Evolutionary conservation across 176 grass and related monocot species (phyloP), one percentile per base, ranked within the genome.

Genomic region (Cenchrus purpureus): DNA sequence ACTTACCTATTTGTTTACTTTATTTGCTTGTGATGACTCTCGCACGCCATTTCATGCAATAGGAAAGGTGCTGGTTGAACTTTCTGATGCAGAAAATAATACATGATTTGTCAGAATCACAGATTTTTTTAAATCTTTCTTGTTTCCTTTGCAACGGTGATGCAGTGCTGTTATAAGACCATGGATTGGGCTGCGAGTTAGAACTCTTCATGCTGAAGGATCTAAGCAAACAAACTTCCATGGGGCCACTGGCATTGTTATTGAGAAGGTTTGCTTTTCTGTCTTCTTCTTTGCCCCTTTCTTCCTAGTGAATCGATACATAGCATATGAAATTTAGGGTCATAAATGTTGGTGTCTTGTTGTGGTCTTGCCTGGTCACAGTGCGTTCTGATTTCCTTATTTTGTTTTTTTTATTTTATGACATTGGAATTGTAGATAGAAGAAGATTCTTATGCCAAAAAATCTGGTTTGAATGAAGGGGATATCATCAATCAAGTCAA

Each of bases 401-500:
- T 74, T 55, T 10, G 70, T 50, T 32, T 6, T 55, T 55, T 3
- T 0, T 31, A 34, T 74, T 55, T 74, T 12, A 74, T 74, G 49
- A 19, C 37, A 37, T 55, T 55, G 28, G 28, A 74, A 55, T 55
- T 74, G 50, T 3, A 74, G 49, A 37, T 74, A 32, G 72, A 74
- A 74, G 72, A 74, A 17, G 15, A 42, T 8, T 68, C 34, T 34
- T 55, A 12, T 4, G 51, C 25, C 0, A 55, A 77, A 77, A 9
- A 10, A 77, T 44, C 19, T 77, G 55, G 37, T 20, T 60, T 77
- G 54, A 60, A 77, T 55, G n/a, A 64, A 78, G 76, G 76, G 76
- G 76, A 64, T 78, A 49, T 78, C 58, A 46, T 78, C 7, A 49
- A 78, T 78, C 20, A 2, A 46, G 76, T 78, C 2, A 78, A 78